A percentile compares a stretch with the other conserved stretches of the same genome.
Conservation (phyloP, 768 basidiomycete genomes). For the Mycena belliarum region DNA sequence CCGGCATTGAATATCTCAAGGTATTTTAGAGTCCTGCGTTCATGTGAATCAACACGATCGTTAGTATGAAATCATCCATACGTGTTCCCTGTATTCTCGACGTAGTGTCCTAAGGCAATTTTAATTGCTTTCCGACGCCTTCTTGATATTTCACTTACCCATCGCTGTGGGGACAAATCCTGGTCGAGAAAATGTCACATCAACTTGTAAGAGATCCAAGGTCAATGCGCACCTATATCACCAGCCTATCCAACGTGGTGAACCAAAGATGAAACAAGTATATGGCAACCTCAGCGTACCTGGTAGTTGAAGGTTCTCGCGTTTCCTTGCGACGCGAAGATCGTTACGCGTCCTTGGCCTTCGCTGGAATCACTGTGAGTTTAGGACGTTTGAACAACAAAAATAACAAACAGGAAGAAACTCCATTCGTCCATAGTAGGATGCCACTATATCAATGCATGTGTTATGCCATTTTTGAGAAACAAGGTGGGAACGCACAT, state of each 20-base stretch:
- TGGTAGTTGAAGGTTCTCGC: slow-evolving; percentile 62
- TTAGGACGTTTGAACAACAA: slow-evolving; percentile 3
- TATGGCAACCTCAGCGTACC: slow-evolving; percentile 26
- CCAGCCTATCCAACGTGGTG: slow-evolving; percentile 39
- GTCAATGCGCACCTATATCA: slow-evolving; percentile 46
- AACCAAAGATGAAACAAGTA: neutral
- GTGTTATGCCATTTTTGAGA: neutral
- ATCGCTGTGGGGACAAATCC: slow-evolving; percentile 60
- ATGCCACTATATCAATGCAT: slow-evolving; percentile 56
- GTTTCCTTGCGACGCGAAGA: slow-evolving; percentile 55
- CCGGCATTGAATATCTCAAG: slow-evolving; percentile 51
- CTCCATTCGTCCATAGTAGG: slow-evolving; percentile 69
- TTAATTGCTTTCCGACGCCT: too few species aligned
- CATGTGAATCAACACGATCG: neutral
- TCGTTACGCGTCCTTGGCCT: slow-evolving; percentile 54
- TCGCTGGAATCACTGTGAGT: slow-evolving; percentile 36
- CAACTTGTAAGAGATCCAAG: neutral
- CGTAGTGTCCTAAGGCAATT: slow-evolving; percentile 44
- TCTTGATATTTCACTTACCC: slow-evolving; percentile 35
- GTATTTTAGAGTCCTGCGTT: slow-evolving; percentile 38
- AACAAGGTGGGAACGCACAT: slow-evolving; percentile 36
- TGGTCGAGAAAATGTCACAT: slow-evolving; percentile 13
- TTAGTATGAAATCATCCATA: neutral
- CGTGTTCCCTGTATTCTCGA: slow-evolving; percentile 55
- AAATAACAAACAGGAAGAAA: slow-evolving; percentile 47